Conservation (phyloP, 2,329 filamentous ascomycete species). For the Waltergamsia citrina region DNA sequence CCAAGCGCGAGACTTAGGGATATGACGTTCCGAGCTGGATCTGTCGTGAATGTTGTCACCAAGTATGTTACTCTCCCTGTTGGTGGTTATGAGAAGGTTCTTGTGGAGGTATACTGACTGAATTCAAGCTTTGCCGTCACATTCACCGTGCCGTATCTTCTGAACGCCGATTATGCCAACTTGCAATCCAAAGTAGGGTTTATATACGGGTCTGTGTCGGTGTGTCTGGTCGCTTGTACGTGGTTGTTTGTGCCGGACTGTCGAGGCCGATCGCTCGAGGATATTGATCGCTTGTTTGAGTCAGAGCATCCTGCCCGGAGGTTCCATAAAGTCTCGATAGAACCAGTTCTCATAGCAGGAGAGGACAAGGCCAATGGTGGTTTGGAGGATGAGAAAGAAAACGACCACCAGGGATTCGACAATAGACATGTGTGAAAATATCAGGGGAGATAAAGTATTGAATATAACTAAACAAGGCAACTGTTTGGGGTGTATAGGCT, state of each 20-base stretch:
- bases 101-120: neutral
- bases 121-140: conserved; percentile 14
- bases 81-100: no score
- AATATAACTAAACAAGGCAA: no score
- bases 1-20: conserved; percentile 19
- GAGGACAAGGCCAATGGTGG: no score
- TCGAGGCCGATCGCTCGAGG: conserved; percentile 10
- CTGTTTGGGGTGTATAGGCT: no score
- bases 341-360: no score
- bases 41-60: conserved; percentile 17
- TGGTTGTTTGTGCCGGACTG: conserved; percentile 12
- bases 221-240: conserved; percentile 8
- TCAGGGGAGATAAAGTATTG: no score
- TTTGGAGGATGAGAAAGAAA: no score
- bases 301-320: neutral
- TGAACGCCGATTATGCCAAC: conserved; percentile 21
- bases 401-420: no score
- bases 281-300: conserved; percentile 15
- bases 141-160: conserved; percentile 25
- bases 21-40: conserved; percentile 15
- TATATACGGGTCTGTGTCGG: conserved; percentile 8
- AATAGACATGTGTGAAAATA: no score
- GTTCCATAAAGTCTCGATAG: no score
- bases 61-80: conserved; percentile 8
- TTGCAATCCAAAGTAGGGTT: conserved; percentile 20